Conservation (phyloP, 352 stramenopile genomes). For the Globisporangium abappressorium region DNA sequence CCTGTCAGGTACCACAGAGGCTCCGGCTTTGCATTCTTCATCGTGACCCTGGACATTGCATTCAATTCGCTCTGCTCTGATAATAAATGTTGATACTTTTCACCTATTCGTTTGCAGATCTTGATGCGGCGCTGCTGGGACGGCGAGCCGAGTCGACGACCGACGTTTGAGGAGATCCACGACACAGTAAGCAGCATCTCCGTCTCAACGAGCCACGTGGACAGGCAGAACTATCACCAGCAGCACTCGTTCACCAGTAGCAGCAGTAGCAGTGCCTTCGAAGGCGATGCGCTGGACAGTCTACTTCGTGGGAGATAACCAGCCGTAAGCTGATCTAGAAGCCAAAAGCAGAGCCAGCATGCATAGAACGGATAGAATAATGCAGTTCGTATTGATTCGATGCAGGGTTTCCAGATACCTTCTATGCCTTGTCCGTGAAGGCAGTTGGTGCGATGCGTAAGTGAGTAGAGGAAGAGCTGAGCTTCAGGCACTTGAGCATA, state of each 20-base stretch:
- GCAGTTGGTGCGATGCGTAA: neutral
- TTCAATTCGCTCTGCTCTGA: neutral
- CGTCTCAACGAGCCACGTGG: conserved; percentile 28
- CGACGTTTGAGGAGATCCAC: conserved; percentile 62
- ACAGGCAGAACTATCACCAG: conserved; percentile 13
- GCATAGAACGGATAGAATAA: neutral
- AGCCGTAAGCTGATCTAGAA: neutral
- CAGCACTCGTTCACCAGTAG: conserved; percentile 23
- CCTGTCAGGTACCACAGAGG: conserved; percentile 38
- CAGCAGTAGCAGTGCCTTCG: conserved; percentile 14
- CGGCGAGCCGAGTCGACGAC: conserved; percentile 40
- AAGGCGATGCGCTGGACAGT: conserved; percentile 61
- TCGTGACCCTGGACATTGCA: too few species aligned
- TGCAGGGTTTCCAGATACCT: neutral
- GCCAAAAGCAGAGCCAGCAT: neutral
- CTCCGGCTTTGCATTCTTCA: neutral
- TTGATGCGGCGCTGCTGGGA: conserved; percentile 75
- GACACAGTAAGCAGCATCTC: conserved; percentile 36
- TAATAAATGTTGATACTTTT: neutral
- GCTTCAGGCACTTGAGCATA: neutral
- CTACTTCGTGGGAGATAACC: conserved; percentile 38
- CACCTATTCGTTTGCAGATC: conserved; percentile 21
- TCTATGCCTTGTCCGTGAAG: neutral
- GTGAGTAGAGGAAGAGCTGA: neutral
- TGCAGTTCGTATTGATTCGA: neutral